Base-by-base conservation (phyloP, 2,329 filamentous ascomycete genomes). In the Fusarium oligoseptatum region DNA sequence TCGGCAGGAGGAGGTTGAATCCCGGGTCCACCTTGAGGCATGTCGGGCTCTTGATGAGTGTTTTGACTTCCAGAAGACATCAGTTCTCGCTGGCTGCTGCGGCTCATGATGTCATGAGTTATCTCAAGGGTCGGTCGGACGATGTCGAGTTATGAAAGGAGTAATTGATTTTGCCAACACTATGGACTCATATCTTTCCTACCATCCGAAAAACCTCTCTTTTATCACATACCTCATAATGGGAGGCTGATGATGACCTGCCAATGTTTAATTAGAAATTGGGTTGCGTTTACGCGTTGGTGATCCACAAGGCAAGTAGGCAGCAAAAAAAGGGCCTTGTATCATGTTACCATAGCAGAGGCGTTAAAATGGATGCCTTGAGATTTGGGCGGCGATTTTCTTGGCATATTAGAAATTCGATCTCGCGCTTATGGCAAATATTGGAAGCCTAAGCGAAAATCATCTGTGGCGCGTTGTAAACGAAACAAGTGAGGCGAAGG, bases 41-140 rank as follows among this genome's bases (percentile, higher is more conserved):
- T 48, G 0, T 27, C 22, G 14, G 14, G 43, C 1, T 48, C 43
- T 48, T 48, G 43, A 27, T 48, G 43, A 48, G 5, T 27, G 43
- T 48, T 48, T 48, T 48, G 43, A 48, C 43, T 48, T 27, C 14
- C 52, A 37, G n/a, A 36, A 37, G 52, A 57, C 32, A 57, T 37
- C n/a, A 57, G 32, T 24, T 57, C 52, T 36, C 52, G 52, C 32
- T 57, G 52, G 14, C 52, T 57, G 52, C 52, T 37, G n/a, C 52
- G 24, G 8, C 52, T 57, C 52, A 57, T 57, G 52, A 57, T 56
- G 50, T 6, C 3, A 34, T 55, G 4, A 8, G 2, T 14, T 12
- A 2, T 55, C 22, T 56, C 50, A 37, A 20, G n/a, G 20, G 32
- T 56, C 11, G 52, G 3, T 29, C 8, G 11, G 29, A 10, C 2